Evolutionary conservation across 352 stramenopile genomes (phyloP).

Genomic region (Globisporangium canariense): DNA sequence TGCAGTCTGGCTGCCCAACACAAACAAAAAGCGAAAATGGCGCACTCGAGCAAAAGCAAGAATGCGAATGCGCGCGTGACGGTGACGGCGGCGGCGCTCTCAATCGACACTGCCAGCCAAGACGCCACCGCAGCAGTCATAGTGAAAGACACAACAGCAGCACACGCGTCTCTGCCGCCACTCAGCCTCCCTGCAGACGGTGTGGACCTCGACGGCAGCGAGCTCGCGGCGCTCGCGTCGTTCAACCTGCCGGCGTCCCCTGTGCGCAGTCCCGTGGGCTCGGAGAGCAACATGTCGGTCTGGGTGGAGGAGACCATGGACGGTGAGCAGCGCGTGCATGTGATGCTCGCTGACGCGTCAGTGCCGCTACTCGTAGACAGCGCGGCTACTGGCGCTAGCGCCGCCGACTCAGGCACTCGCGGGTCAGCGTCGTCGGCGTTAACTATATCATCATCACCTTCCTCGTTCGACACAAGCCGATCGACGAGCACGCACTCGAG

Average conservation of each 20-base stretch:
- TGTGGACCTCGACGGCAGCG: conserved; percentile 9
- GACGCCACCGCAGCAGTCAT: background rate
- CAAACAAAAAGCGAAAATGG: background rate
- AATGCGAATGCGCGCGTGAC: background rate
- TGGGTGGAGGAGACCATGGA: conserved; percentile 47
- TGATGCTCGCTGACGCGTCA: conserved; percentile 28
- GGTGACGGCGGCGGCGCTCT: conserved; percentile 2
- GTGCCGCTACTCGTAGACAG: conserved; percentile 9
- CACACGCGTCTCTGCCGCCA: background rate
- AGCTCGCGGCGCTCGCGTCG: conserved; percentile 34
- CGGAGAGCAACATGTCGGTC: conserved; percentile 42
- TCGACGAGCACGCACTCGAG: conserved; percentile 10
- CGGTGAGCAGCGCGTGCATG: conserved; percentile 46
- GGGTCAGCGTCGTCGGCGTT: background rate
- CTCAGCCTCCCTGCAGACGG: background rate
- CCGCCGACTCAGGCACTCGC: background rate
- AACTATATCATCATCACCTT: background rate
- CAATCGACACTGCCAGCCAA: background rate
- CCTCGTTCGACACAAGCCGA: conserved; percentile 10
- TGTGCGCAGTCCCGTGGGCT: conserved; percentile 40
- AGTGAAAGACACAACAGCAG: background rate
- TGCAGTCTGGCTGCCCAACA: too few species aligned
- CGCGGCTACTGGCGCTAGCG: background rate
- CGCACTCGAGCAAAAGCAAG: background rate
- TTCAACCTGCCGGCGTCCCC: conserved; percentile 69